Base-by-base conservation (phyloP, 257 asterid genomes). In the Coffea eugenioides region DNA sequence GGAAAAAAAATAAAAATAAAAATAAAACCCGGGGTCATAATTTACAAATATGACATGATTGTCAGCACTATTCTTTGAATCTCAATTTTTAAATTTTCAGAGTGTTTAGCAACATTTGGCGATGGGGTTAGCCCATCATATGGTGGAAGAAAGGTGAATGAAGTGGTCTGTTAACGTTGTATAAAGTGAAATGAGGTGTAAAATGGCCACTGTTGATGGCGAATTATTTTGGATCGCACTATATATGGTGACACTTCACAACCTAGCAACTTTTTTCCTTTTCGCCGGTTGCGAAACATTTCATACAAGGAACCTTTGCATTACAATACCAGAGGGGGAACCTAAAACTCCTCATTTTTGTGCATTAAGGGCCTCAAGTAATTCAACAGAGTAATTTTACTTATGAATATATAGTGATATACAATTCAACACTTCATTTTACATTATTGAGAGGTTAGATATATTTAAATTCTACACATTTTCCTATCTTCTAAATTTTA, bases 121-220 rank as follows among this genome's bases (percentile, higher is more conserved):
- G 15, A 14, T 65, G 6, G 39, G 3, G 15, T 48, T 76, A 25
- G 80, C 64, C 49, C 51, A 51, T 16, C 4, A 13, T 67, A 6
- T 36, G 71, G 71, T 5, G 36, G 71, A 36, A 76, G 64, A 39
- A 76, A 65, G 80, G 62, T 46, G 49, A 59, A 71, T 76, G 81
- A 81, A 69, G 25, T 80, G 82, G 64, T 76, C 73, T 79, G 76
- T 79, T 81, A 83, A 83, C 89, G 87, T 86, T 82, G 82, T 62
- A 75, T 70, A 85, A 80, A 83, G 83, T 75, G 71, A 69, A 56
- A 62, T 21, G 56, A 64, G 56, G 75, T 54, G 64, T 54, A 57
- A 25, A 67, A 36, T 74, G 48, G 77, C 72, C 77, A 75, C 76
- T 56, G 6, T 9, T 6, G 46, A 51, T 56, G 6, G 16, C 11